phyloP scores from a whole-genome alignment of 2,329 filamentous ascomycete genomes.

The Aspergillus transmontanensis region DNA sequence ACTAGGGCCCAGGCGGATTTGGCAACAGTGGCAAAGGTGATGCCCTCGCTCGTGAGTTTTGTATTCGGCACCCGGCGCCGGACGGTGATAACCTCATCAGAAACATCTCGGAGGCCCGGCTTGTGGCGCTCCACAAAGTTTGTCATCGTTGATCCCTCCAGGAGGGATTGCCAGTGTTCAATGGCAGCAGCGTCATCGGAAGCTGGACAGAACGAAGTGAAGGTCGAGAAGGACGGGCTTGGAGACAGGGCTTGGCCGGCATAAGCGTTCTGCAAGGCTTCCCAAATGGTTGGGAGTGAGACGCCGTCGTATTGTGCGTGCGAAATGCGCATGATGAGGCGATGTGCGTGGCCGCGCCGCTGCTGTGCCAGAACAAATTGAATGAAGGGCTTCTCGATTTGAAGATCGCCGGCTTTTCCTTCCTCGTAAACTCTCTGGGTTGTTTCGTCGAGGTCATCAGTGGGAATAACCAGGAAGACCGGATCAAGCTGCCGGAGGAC shows the following conservation, averaged over 20 bases:
- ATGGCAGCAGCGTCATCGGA: not conserved
- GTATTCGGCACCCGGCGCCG: not conserved
- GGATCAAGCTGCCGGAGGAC: not conserved
- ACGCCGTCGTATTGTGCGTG: not conserved
- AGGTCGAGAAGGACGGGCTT: not conserved
- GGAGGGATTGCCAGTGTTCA: not conserved
- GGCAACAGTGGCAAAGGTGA: not conserved
- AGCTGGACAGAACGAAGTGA: not conserved
- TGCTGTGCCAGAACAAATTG: not conserved
- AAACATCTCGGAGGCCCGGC: not conserved
- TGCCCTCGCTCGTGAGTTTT: not conserved
- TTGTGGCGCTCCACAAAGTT: not conserved
- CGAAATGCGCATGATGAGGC: not conserved
- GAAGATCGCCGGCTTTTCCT: not conserved
- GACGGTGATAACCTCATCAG: not conserved
- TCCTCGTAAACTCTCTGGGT: not conserved
- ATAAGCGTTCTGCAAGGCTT: not conserved
- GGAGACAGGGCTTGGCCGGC: not conserved
- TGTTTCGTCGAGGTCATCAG: not conserved
- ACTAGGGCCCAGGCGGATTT: not conserved
- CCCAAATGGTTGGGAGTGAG: not conserved
- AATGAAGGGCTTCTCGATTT: not conserved
- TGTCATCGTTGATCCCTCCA: not conserved
- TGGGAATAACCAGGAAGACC: not conserved
- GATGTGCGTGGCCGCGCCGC: not conserved